A percentile compares a stretch with the other conserved stretches of the same genome.
Conservation (phyloP, 139 green algal genomes). For the Closterium sp. region DNA sequence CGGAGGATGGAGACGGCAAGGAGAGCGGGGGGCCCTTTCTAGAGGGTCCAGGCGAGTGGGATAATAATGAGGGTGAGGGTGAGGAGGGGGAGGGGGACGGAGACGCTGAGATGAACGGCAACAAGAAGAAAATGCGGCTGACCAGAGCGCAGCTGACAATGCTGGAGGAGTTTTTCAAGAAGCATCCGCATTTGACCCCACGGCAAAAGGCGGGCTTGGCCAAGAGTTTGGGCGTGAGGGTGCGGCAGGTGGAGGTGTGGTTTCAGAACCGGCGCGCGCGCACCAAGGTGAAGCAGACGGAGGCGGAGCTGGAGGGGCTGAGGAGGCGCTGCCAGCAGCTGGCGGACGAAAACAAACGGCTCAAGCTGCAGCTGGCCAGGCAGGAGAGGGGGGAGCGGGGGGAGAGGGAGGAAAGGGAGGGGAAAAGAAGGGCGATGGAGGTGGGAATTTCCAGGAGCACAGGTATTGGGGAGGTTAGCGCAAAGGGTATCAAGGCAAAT, state of each 20-base stretch:
- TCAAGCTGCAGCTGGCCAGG: conserved; percentile 12
- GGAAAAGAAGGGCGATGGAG: neutral
- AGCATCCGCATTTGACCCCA: neutral
- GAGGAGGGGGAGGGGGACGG: neutral
- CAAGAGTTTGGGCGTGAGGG: conserved; percentile 2
- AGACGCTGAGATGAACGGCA: neutral
- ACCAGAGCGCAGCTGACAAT: neutral
- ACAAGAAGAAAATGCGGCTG: conserved; percentile 21
- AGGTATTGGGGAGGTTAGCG: neutral
- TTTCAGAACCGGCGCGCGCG: conserved; percentile 29
- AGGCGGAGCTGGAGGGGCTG: conserved; percentile 23
- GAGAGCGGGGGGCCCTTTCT: neutral
- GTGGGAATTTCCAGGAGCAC: neutral
- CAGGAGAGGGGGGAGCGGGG: neutral
- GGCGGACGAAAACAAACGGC: neutral
- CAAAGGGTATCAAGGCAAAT: neutral
- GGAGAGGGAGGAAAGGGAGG: neutral
- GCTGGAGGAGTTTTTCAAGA: conserved; percentile 16
- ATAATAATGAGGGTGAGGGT: neutral
- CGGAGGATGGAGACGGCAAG: neutral
- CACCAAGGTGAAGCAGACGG: conserved; percentile 43
- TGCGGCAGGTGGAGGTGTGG: conserved; percentile 41
- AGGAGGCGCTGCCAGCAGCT: neutral
- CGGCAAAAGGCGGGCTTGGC: conserved; percentile 21
- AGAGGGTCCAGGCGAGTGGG: neutral